phyloP scores from a whole-genome alignment of 2,329 filamentous ascomycete species.

The Parastagonospora nodorum region DNA sequence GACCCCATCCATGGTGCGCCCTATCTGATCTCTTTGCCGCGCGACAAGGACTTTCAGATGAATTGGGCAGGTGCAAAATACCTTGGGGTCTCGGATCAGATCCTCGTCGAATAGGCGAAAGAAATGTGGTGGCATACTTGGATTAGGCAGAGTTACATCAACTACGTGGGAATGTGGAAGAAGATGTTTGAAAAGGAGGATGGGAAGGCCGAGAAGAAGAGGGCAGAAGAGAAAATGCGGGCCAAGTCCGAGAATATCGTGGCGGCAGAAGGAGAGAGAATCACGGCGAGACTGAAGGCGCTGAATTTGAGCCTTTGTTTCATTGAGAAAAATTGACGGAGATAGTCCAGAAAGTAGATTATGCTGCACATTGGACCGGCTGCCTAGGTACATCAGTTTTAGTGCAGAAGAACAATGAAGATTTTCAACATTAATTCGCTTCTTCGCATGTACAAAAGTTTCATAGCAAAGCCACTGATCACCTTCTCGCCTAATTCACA shows the following conservation, averaged over 20 bases:
- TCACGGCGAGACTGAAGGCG: slow-evolving; percentile 6
- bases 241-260: slow-evolving; percentile 6
- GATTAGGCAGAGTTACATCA: slow-evolving; percentile 25
- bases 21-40: slow-evolving; percentile 16
- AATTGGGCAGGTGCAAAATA: slow-evolving; percentile 20
- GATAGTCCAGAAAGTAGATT: too few species aligned
- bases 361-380: background rate
- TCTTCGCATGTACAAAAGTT: too few species aligned
- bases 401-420: too few species aligned
- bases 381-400: background rate
- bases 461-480: too few species aligned
- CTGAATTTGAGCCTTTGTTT: slow-evolving; percentile 7
- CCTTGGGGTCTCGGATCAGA: slow-evolving; percentile 15
- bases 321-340: background rate
- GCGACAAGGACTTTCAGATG: slow-evolving; percentile 28
- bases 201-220: slow-evolving; percentile 8
- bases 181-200: slow-evolving; percentile 28
- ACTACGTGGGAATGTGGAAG: slow-evolving; percentile 32
- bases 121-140: slow-evolving; percentile 33
- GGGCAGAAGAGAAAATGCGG: background rate
- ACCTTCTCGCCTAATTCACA: background rate
- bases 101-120: slow-evolving; percentile 19
- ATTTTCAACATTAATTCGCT: too few species aligned
- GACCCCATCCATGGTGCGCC: slow-evolving; percentile 10
- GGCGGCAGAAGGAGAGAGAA: slow-evolving; percentile 4